These are phyloP conservation scores for Limnomonas spitsbergensis DNA, from an alignment of 139 green algal genomes.

Conservation along the genomic window DNA sequence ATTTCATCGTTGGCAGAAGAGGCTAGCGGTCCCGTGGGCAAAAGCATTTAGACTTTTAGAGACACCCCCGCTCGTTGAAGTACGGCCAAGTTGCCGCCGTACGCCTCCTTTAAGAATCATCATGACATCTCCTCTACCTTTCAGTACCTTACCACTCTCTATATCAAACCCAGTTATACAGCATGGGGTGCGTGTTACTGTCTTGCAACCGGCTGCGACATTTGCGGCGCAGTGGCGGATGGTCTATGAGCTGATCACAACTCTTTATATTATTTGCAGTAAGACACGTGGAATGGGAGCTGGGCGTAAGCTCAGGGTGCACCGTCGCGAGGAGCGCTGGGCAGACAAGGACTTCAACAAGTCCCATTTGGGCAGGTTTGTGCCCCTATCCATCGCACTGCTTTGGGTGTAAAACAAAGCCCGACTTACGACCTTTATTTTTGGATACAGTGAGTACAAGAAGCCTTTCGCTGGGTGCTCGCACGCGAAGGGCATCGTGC, in stretches of 20 bases:
- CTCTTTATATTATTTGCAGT: slow-evolving; percentile 44
- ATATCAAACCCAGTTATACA: neutral
- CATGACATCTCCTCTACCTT: too few species aligned
- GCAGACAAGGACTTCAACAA: slow-evolving; percentile 99
- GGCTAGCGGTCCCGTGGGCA: too few species aligned
- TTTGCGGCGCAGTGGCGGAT: neutral
- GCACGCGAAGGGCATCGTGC: slow-evolving; percentile 99
- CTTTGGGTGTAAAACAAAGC: neutral
- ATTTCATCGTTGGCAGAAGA: too few species aligned
- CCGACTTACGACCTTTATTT: neutral
- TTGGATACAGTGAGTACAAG: slow-evolving; percentile 87
- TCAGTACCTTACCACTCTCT: neutral
- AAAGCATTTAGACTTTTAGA: too few species aligned
- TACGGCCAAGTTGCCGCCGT: too few species aligned
- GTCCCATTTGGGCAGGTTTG: slow-evolving; percentile 80
- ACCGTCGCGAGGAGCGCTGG: slow-evolving; percentile 82
- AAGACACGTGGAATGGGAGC: slow-evolving; percentile 99
- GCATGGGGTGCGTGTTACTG: slow-evolving; percentile 6
- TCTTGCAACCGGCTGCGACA: neutral
- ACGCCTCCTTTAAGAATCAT: too few species aligned
- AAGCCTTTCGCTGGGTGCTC: slow-evolving; percentile 99
- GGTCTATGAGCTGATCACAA: neutral
- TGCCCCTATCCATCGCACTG: too few species aligned
- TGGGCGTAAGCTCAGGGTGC: slow-evolving; percentile 94
- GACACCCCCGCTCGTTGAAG: too few species aligned